Percentiles rank a stretch among this genome's conserved stretches.
Evolutionary conservation across 495 filamentous ascomycete genomes (phyloP).

Genomic region (Penicillium macrosclerotiorum): DNA sequence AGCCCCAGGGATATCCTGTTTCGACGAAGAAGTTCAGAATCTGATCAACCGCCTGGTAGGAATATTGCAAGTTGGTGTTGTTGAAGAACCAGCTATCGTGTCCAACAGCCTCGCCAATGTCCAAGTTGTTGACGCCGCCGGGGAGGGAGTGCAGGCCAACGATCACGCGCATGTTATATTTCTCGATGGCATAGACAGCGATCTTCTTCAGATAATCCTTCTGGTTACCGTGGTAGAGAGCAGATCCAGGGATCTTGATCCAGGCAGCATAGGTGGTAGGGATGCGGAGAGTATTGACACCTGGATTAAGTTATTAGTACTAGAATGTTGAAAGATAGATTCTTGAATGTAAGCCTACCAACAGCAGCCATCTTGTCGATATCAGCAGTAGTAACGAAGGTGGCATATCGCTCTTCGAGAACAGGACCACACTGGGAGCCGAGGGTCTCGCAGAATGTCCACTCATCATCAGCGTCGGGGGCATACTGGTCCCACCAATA

Average conservation of each 20-base stretch:
- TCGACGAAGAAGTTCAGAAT: slow-evolving; percentile 18
- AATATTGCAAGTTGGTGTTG: slow-evolving; percentile 20
- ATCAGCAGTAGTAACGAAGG: slow-evolving; percentile 24
- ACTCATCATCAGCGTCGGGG: slow-evolving; percentile 9
- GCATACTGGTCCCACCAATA: slow-evolving; percentile 9
- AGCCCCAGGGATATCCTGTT: slow-evolving; percentile 17
- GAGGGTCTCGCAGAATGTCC: slow-evolving; percentile 23
- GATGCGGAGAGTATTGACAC: slow-evolving; percentile 22
- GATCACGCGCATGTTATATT: slow-evolving; percentile 26
- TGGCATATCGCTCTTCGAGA: slow-evolving; percentile 27
- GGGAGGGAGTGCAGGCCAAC: slow-evolving; percentile 27
- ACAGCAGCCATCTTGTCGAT: slow-evolving; percentile 25
- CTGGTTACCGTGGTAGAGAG: slow-evolving; percentile 24
- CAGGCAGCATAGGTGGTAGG: slow-evolving; percentile 3
- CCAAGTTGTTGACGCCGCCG: slow-evolving; percentile 19
- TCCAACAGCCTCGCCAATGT: slow-evolving; percentile 21
- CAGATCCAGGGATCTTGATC: slow-evolving; percentile 22
- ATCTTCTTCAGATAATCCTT: slow-evolving; percentile 19
- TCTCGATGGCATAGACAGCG: slow-evolving; percentile 19
- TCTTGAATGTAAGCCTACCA: neutral
- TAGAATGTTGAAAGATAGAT: neutral
- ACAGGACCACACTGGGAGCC: slow-evolving; percentile 19
- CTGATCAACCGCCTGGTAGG: slow-evolving; percentile 17
- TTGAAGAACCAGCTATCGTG: slow-evolving; percentile 25
- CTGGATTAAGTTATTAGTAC: neutral